Base-by-base conservation (phyloP, 495 filamentous ascomycete genomes). In the Penicillium waksmanii region DNA sequence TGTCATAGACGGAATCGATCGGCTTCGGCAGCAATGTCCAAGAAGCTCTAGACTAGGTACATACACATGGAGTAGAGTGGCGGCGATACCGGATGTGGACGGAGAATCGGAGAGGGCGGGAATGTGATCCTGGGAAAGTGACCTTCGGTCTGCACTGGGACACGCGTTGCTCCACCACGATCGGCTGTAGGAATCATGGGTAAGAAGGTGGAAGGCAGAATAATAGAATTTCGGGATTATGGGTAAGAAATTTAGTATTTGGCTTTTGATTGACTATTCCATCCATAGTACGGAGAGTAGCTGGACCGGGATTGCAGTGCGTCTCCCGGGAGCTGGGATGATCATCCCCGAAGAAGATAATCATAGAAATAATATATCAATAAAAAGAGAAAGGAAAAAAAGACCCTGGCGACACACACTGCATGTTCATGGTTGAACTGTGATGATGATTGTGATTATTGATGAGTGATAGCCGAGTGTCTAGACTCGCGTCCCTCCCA, bases 41-140 rank as follows among this genome's bases (percentile, higher is more conserved):
- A 36, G 54, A 50, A 36, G 36, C 25, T 52, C 36, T 34, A 48
- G 58, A 44, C 31, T 50, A 38, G 44, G 52, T 35, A n/a, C 40
- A 25, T 21, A 13, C 44, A 23, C 23, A 23, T 49, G 57, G 53
- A n/a, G 50, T 31, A 36, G 23, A 49, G 58, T 64, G 61, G 61
- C 58, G 56, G 62, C 52, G 27, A 63, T 62, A 61, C 65, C 66
- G 63, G 66, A 68, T 63, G 54, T 33, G 46, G 57, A 68, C 62
- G 56, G 61, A 48, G 27, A 44, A 44, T 44, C 42, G 42, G 42
- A 44, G 42, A 44, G 42, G 17, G 34, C 53, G 63, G 66, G 53
- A 66, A 61, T 63, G 63, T 65, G 59, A 65, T 59, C 58, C 47
- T 57, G 19, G 51, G 43, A 19, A 18, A 19, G 38, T 42, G 18